These are phyloP conservation scores for Podaxis rugospora DNA, from an alignment of 768 basidiomycete species.

Conservation along the genomic window DNA sequence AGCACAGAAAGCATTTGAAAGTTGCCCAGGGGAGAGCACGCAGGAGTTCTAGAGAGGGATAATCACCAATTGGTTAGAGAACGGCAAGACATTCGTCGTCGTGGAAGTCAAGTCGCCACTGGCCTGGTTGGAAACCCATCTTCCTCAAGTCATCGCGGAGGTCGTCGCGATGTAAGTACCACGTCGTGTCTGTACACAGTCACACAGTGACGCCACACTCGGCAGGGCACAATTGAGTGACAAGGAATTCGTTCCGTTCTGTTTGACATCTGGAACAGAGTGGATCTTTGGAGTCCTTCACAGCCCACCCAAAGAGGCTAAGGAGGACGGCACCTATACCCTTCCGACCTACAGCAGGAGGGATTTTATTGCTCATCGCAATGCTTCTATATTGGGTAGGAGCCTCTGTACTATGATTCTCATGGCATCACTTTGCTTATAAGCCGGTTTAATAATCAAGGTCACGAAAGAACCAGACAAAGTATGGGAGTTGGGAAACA, in stretches of 20 bases:
- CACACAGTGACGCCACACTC: background rate
- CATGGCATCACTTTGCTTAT: too few species aligned
- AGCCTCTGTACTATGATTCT: too few species aligned
- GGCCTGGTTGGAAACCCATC: background rate
- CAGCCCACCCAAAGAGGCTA: too few species aligned
- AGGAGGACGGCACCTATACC: background rate
- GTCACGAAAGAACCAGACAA: background rate
- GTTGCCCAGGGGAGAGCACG: background rate
- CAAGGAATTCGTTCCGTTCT: background rate
- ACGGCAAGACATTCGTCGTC: background rate
- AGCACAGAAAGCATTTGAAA: background rate
- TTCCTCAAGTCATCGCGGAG: background rate
- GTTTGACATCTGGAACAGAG: background rate
- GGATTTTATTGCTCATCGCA: background rate
- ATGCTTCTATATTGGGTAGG: background rate
- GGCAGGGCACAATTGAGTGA: background rate
- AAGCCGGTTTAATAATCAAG: background rate
- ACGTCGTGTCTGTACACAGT: background rate
- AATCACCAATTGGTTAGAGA: background rate
- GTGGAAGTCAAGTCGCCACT: background rate
- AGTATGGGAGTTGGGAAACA: background rate
- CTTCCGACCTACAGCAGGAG: background rate
- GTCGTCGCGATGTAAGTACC: background rate
- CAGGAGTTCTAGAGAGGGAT: background rate
- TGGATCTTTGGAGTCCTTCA: background rate